These are phyloP conservation scores for Centaurea solstitialis DNA, from an alignment of 129 eudicot genomes.

Conservation along the genomic window DNA sequence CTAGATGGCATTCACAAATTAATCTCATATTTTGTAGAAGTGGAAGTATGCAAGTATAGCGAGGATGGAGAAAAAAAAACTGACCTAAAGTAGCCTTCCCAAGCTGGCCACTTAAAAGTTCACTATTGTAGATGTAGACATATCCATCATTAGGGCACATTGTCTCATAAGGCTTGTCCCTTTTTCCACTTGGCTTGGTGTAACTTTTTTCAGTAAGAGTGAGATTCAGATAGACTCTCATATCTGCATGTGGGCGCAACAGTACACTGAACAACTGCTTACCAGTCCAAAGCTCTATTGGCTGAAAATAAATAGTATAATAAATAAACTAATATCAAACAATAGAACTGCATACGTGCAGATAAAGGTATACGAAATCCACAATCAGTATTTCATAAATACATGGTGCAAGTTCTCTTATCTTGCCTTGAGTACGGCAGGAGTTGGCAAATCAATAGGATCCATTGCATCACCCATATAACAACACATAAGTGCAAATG, in stretches of 20 bases:
- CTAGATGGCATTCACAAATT: not conserved
- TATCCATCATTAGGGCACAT: slow-evolving; percentile 90
- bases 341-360: slow-evolving; percentile 8
- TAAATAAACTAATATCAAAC: not conserved
- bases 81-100: slow-evolving; percentile 96
- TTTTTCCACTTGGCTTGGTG: slow-evolving; percentile 36
- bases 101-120: slow-evolving; percentile 88
- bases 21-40: not conserved
- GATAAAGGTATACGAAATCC: not conserved
- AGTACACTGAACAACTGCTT: slow-evolving; percentile 87
- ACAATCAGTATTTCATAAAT: not conserved
- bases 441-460: slow-evolving; percentile 86
- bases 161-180: slow-evolving; percentile 52
- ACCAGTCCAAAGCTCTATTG: slow-evolving; percentile 97
- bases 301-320: slow-evolving; percentile 61
- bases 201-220: slow-evolving; percentile 75
- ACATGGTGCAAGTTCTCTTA: not conserved
- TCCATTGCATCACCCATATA: slow-evolving; percentile 98
- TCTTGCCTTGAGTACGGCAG: slow-evolving; percentile 76
- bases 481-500: slow-evolving; percentile 86
- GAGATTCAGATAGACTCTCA: slow-evolving; percentile 87
- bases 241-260: slow-evolving; percentile 77
- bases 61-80: slow-evolving; percentile 17
- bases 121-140: slow-evolving; percentile 87
- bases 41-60: not conserved